Evolutionary conservation across 805 yeast genomes (phyloP).

Genomic region (Candida wancherniae): DNA sequence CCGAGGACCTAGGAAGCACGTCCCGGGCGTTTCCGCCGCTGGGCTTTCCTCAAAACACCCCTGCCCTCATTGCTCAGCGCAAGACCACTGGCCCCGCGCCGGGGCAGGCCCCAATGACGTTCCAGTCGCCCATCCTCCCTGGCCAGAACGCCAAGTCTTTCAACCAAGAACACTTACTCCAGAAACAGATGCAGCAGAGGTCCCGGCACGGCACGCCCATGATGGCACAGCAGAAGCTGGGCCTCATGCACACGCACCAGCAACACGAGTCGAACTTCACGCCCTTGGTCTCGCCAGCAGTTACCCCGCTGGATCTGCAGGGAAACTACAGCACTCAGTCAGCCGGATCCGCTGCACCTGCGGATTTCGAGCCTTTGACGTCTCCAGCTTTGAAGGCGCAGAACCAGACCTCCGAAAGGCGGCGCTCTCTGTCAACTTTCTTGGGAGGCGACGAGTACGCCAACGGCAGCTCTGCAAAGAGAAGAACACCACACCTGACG

Average conservation of each 20-base stretch:
- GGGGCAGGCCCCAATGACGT: constrained; percentile 1
- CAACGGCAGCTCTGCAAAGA: constrained; percentile 21
- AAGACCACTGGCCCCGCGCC: background rate
- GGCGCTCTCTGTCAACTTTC: constrained; percentile 31
- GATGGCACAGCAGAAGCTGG: constrained; percentile 1
- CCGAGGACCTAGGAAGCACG: constrained; percentile 11
- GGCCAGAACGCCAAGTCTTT: constrained; percentile 39
- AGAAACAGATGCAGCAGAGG: constrained; percentile 23
- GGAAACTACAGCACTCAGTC: constrained; percentile 18
- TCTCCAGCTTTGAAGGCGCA: constrained; percentile 63
- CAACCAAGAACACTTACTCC: constrained; percentile 39
- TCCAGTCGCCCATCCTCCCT: constrained; percentile 35
- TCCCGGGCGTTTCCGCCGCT: constrained; percentile 18
- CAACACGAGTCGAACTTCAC: constrained; percentile 64
- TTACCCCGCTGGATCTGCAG: constrained; percentile 52
- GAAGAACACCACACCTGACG: constrained; percentile 43
- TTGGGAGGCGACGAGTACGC: constrained; percentile 27
- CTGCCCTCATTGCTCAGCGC: constrained; percentile 6
- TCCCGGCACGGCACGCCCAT: constrained; percentile 14
- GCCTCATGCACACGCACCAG: constrained; percentile 26
- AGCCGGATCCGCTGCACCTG: constrained; percentile 14
- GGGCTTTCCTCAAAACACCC: constrained; percentile 16
- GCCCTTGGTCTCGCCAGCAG: constrained; percentile 73
- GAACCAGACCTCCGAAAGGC: constrained; percentile 21
- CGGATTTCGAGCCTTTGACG: constrained; percentile 50